Evolutionary conservation across 2,329 filamentous ascomycete species (phyloP), one percentile per base, ranked within the genome.

Genomic region (Fusarium ambrosium): DNA sequence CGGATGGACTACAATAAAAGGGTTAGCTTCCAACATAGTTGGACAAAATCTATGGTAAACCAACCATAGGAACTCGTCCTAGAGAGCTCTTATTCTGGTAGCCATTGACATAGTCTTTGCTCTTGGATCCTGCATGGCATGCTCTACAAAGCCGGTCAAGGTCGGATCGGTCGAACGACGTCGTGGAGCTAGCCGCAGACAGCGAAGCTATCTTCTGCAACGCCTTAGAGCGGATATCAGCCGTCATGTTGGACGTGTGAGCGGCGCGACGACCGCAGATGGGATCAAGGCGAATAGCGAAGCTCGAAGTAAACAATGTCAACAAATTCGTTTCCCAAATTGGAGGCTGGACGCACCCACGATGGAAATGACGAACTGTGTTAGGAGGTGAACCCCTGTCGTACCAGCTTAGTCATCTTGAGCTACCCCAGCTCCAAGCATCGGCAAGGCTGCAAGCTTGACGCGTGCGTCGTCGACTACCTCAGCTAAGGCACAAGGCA

Each of bases 1-100:
- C 94, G 92, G 64, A 95, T 91, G 63, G 92, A 94, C 95, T 97
- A 81, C 27, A 64, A 68, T 97, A 81, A 24, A 62, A 68, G 36
- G 59, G 66, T 81, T 75, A 81, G 73, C 58, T 51, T 41, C 24
- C 22, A 45, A 62, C n/a, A 58, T 14, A 32, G 41, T 37, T 27
- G 8, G 29, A 39, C 41, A 34, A 20, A 22, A 34, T 34, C 22
- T 63, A n/a, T 60, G 62, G 43, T 10, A 20, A 41, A 66, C 82
- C 74, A 85, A 92, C 91, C 91, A 92, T 92, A 14, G 91, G 90
- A 64, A 89, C 85, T 39, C 87, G 86, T 39, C 87, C 87, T 69
- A 90, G 79, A 5, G 87, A 86, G 27, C 82, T 80, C 62, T 83
- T 85, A 22, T 83, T 84, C 22, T 81, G 80, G 60, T 85, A 82